These are phyloP conservation scores for Afroboletus lepidellus DNA, from an alignment of 1,284 basidiomycete genomes.

Conservation along the genomic window DNA sequence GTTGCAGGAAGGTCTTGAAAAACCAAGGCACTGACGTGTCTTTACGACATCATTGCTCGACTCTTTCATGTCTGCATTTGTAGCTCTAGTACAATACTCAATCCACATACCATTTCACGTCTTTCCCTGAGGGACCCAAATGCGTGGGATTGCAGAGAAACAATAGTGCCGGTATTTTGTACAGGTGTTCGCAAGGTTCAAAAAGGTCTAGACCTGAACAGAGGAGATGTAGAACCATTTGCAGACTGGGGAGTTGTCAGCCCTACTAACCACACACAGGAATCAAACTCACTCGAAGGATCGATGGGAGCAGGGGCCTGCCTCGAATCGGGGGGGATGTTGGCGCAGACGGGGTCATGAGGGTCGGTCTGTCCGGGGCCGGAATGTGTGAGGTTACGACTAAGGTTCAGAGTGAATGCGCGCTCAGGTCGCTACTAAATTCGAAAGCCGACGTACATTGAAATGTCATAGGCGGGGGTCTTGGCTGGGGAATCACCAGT, in stretches of 20 bases:
- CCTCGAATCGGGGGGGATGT: slow-evolving; percentile 77
- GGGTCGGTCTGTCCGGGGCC: slow-evolving; percentile 68
- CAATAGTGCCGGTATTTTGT: background rate
- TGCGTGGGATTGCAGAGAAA: slow-evolving; percentile 3
- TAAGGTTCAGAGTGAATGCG: slow-evolving; percentile 30
- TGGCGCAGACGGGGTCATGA: slow-evolving; percentile 64
- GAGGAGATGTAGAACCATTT: slow-evolving; percentile 91
- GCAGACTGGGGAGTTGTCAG: slow-evolving; percentile 59
- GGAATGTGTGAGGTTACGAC: slow-evolving; percentile 68
- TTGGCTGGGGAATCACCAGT: slow-evolving; percentile 73
- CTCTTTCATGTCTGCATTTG: slow-evolving; percentile 31
- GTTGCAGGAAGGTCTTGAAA: slow-evolving; percentile 41
- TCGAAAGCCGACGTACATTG: slow-evolving; percentile 61
- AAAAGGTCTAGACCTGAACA: slow-evolving; percentile 58
- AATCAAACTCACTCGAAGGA: slow-evolving; percentile 66
- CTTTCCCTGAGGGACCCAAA: background rate
- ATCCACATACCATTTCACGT: slow-evolving; percentile 1
- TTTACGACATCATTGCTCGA: slow-evolving; percentile 8
- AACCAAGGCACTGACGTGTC: slow-evolving; percentile 22
- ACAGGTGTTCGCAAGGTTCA: background rate
- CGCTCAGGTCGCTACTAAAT: slow-evolving; percentile 1
- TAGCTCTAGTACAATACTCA: slow-evolving; percentile 24
- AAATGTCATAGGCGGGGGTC: slow-evolving; percentile 70
- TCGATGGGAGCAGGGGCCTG: slow-evolving; percentile 86
- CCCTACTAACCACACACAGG: background rate